A percentile compares a stretch with the other conserved stretches of the same genome.
Conservation (phyloP, 2,329 filamentous ascomycete species). For the Scedosporium boydii region DNA sequence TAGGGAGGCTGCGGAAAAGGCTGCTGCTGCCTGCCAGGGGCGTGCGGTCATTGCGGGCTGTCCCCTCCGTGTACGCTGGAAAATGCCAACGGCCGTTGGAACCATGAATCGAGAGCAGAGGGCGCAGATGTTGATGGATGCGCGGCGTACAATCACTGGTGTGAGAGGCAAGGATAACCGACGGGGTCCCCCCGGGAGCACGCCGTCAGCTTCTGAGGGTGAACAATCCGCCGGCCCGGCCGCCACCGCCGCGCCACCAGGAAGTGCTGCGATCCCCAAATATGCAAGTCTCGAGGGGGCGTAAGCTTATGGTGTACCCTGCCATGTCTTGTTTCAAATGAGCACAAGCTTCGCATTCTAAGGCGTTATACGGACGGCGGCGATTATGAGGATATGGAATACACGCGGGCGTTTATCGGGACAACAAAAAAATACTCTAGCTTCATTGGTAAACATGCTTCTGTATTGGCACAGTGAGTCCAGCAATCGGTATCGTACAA, state of each 20-base stretch:
- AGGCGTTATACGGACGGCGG: neutral
- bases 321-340: neutral
- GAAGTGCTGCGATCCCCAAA: constrained; percentile 59
- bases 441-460: neutral
- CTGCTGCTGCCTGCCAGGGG: constrained; percentile 76
- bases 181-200: neutral
- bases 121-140: constrained; percentile 71
- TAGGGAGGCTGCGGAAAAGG: constrained; percentile 74
- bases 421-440: neutral
- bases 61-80: constrained; percentile 84
- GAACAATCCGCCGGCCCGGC: constrained; percentile 10
- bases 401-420: neutral
- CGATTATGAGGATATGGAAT: neutral
- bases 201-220: neutral
- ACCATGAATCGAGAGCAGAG: constrained; percentile 84
- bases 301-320: constrained; percentile 29
- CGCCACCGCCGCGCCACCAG: constrained; percentile 67
- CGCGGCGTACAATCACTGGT: constrained; percentile 17
- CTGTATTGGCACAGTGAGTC: neutral
- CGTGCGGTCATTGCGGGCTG: constrained; percentile 85
- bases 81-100: constrained; percentile 82
- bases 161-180: neutral
- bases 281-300: constrained; percentile 83
- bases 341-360: neutral
- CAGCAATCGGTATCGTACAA: neutral